Base-by-base conservation (phyloP, 805 yeast genomes). In the Soucietia sequanensis region DNA sequence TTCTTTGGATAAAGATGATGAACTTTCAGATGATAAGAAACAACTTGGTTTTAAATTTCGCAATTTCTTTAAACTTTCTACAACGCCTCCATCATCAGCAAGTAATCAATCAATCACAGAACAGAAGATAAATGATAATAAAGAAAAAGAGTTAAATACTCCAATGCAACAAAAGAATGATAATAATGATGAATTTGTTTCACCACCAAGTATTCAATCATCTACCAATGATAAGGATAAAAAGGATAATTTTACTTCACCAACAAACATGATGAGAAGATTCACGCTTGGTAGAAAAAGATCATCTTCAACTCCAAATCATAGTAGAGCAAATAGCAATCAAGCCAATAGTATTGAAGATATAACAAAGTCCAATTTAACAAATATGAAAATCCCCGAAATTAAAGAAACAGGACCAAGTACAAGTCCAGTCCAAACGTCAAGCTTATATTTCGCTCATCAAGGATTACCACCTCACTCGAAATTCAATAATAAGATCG, bases 401-500 rank as follows among this genome's bases (percentile, higher is more conserved):
- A 37, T 43, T 27, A 33, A 40, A 27, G 36, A 43, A 6, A 35
- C 31, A 23, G 26, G 30, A 31, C 35, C 27, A 33, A 27, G 28
- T 17, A 30, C 31, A n/a, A 60, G 61, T 30, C 58, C 58, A 1
- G 56, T 59, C 15, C 52, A 60, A 20, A 42, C 44, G 15, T 58
- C 66, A 11, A 76, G 70, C 48, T 72, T 76, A 16, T 77, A 78
- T 50, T 77, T 77, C 54, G 72, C 70, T 4, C 76, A 72, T 46
- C 82, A 77, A 44, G 82, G 83, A 1, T 51, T 72, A 7, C 81
- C 83, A 4, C 79, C 78, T 3, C 82, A 77, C 44, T 35, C 66
- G 58, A 32, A 29, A 6, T n/a, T 23, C 14, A 29, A 5, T 16
- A 17, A 29, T 16, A 8, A 25, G 7, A 29, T 19, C 8, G 23